Conservation (phyloP, 257 asterid genomes). For the Jaltomata sinuosa region DNA sequence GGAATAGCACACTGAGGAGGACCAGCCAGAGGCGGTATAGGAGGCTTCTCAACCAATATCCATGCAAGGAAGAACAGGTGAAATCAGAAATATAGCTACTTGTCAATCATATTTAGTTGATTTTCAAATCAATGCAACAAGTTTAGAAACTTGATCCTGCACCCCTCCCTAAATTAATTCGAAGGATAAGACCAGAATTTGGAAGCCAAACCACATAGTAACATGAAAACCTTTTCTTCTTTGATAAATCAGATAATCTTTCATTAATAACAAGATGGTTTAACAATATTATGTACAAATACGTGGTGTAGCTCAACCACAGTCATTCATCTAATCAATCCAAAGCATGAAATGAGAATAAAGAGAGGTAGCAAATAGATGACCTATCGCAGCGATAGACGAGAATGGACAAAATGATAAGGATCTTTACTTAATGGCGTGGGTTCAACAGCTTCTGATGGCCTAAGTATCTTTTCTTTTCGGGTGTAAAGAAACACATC, state of each 20-base stretch:
- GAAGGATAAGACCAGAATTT: neutral
- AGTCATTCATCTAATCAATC: neutral
- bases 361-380: neutral
- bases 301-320: no score
- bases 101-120: neutral
- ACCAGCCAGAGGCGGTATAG: constrained; percentile 50
- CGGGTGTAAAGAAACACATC: neutral
- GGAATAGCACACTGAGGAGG: constrained; percentile 63
- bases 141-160: neutral
- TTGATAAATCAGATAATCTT: no score
- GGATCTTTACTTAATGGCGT: neutral
- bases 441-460: neutral
- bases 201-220: neutral
- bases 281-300: no score
- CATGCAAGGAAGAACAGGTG: constrained; percentile 8
- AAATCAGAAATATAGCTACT: neutral
- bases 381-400: neutral
- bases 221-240: neutral
- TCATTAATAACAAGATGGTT: no score
- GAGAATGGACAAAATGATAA: neutral
- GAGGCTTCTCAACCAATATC: constrained; percentile 35
- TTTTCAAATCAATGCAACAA: neutral
- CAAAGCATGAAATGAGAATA: neutral
- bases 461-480: neutral
- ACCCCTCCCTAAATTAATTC: neutral